These are phyloP conservation scores for Gloeopeniophorella convolvens DNA, from an alignment of 768 basidiomycete genomes.

Conservation along the genomic window DNA sequence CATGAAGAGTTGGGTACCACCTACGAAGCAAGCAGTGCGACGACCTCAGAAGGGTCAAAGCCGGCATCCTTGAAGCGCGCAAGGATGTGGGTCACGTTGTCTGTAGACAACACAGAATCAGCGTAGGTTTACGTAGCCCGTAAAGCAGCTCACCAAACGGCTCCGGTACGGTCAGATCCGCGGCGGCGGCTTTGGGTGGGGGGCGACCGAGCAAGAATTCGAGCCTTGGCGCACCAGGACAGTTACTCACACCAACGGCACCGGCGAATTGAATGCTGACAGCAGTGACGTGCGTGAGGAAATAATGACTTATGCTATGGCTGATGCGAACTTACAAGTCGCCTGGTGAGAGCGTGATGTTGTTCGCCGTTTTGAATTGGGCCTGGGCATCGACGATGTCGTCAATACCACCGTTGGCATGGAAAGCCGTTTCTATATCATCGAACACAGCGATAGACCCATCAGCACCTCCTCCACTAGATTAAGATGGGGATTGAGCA, in stretches of 20 bases:
- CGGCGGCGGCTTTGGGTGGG: slow-evolving; percentile 27
- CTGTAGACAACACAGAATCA: slow-evolving; percentile 12
- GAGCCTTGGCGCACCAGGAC: slow-evolving; percentile 30
- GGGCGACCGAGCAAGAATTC: slow-evolving; percentile 32
- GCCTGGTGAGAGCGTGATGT: slow-evolving; percentile 35
- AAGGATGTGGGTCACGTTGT: slow-evolving; percentile 23
- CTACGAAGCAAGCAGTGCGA: slow-evolving; percentile 31
- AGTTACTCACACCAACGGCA: slow-evolving; percentile 31
- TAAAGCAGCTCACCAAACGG: slow-evolving; percentile 21
- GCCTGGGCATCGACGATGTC: slow-evolving; percentile 23
- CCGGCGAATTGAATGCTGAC: slow-evolving; percentile 30
- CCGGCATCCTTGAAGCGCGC: slow-evolving; percentile 30
- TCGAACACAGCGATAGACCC: slow-evolving; percentile 44
- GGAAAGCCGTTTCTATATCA: slow-evolving; percentile 21
- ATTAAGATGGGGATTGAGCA: not conserved
- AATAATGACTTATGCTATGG: not conserved
- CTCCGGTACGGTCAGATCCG: slow-evolving; percentile 31
- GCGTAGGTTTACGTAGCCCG: too few species aligned
- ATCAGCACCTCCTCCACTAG: slow-evolving; percentile 33
- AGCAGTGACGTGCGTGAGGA: not conserved
- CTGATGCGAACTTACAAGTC: slow-evolving; percentile 36
- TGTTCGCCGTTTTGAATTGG: slow-evolving; percentile 31
- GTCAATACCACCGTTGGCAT: slow-evolving; percentile 18
- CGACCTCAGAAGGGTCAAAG: slow-evolving; percentile 29
- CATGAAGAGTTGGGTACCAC: not conserved